Evolutionary conservation across 1,284 basidiomycete genomes (phyloP).

Genomic region (Boletus chippewaensis): DNA sequence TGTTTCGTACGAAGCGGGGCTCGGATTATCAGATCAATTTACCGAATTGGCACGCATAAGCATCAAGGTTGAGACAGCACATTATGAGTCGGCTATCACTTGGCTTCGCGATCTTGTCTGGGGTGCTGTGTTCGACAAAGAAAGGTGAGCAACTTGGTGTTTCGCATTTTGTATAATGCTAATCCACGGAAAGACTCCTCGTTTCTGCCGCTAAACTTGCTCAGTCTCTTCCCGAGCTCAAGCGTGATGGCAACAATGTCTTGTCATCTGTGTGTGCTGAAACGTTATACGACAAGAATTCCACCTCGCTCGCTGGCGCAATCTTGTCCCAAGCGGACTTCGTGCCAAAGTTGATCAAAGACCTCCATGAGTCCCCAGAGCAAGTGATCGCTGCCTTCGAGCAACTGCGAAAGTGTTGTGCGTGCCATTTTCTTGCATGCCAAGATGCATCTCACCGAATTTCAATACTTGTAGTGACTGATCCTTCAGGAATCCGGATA

Average conservation of each 20-base stretch:
- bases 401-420: constrained; percentile 62
- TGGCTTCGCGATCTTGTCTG: constrained; percentile 93
- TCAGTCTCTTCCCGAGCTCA: constrained; percentile 89
- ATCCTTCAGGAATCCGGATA: constrained; percentile 79
- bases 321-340: constrained; percentile 75
- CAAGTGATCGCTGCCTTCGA: constrained; percentile 70
- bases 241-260: constrained; percentile 84
- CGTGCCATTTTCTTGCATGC: constrained; percentile 29
- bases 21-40: constrained; percentile 70
- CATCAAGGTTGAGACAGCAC: constrained; percentile 77
- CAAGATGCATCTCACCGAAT: neutral
- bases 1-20: constrained; percentile 74
- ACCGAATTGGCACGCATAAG: constrained; percentile 71
- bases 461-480: constrained; percentile 49
- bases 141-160: constrained; percentile 48
- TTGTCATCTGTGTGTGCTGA: constrained; percentile 68
- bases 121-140: constrained; percentile 74
- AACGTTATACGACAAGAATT: constrained; percentile 65
- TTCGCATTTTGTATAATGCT: neutral
- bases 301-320: constrained; percentile 67
- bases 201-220: constrained; percentile 86
- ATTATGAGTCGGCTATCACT: constrained; percentile 77
- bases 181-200: constrained; percentile 52
- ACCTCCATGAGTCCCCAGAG: constrained; percentile 71
- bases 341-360: constrained; percentile 69